Evolutionary conservation across 805 yeast genomes (phyloP).

Genomic region (Lachancea waltii): DNA sequence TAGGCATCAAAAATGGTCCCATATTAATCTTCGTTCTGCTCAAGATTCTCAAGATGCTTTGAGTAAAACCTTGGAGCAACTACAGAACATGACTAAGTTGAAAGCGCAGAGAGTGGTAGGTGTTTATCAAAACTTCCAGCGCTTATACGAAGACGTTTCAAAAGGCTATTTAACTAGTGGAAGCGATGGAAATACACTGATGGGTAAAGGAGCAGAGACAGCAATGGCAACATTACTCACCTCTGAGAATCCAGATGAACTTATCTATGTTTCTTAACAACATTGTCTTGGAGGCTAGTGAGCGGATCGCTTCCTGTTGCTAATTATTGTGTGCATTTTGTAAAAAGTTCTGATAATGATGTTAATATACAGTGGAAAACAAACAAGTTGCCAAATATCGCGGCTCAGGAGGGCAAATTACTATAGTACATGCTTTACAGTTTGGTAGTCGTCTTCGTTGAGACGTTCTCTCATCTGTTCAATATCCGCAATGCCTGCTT

Average conservation of each 20-base stretch:
- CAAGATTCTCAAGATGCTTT: conserved; percentile 41
- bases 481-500: conserved; percentile 34
- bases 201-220: conserved; percentile 45
- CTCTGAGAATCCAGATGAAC: conserved; percentile 44
- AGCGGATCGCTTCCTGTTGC: neutral
- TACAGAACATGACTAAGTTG: conserved; percentile 50
- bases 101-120: conserved; percentile 42
- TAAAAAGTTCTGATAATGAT: conserved; percentile 28
- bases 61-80: conserved; percentile 46
- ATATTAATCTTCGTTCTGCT: conserved; percentile 54
- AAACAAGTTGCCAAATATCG: no score
- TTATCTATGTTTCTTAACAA: conserved; percentile 9
- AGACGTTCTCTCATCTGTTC: conserved; percentile 42
- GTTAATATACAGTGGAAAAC: conserved; percentile 8
- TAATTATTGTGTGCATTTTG: conserved; percentile 30
- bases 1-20: conserved; percentile 48
- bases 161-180: conserved; percentile 36
- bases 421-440: conserved; percentile 41
- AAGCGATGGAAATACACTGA: conserved; percentile 38
- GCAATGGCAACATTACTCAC: conserved; percentile 44
- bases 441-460: conserved; percentile 47
- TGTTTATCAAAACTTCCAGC: conserved; percentile 36
- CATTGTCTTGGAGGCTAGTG: no score
- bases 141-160: conserved; percentile 25
- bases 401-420: neutral